A percentile compares a stretch with the other conserved stretches of the same genome.
Evolutionary conservation across 768 basidiomycete genomes (phyloP).

Genomic region (Lentinula sp.): DNA sequence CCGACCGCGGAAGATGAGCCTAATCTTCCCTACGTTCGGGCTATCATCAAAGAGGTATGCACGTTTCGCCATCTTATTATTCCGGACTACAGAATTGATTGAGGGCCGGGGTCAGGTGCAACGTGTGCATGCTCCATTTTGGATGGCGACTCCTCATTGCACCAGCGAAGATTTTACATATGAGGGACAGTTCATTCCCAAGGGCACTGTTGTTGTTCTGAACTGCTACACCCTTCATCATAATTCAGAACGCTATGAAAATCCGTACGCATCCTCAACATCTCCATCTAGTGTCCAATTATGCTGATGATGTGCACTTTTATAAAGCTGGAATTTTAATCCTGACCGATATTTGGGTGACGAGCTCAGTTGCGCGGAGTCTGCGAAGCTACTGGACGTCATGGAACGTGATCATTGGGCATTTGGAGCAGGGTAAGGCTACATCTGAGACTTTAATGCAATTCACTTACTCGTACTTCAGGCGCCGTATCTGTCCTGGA

Average conservation of each 20-base stretch:
- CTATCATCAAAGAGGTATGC: constrained; percentile 20
- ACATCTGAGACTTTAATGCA: background rate
- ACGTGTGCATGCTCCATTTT: constrained; percentile 18
- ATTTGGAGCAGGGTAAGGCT: constrained; percentile 28
- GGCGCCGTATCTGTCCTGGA: constrained; percentile 26
- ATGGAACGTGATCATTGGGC: constrained; percentile 29
- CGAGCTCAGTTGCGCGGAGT: constrained; percentile 20
- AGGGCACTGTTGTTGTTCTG: constrained; percentile 20
- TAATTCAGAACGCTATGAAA: constrained; percentile 22
- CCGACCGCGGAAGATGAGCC: constrained; percentile 19
- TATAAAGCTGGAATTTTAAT: constrained; percentile 18
- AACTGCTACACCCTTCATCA: constrained; percentile 22
- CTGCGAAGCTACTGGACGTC: constrained; percentile 21
- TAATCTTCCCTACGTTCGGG: constrained; percentile 20
- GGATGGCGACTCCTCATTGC: constrained; percentile 21
- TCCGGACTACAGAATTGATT: background rate
- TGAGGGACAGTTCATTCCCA: constrained; percentile 23
- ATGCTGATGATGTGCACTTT: background rate
- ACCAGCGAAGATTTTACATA: constrained; percentile 24
- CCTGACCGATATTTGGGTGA: constrained; percentile 30
- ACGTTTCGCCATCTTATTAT: no score
- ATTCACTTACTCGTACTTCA: background rate
- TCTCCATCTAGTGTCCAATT: background rate
- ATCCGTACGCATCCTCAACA: constrained; percentile 17
- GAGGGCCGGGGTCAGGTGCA: constrained; percentile 8